Conservation (phyloP, 257 asterid species). For the Solanum etuberosum region DNA sequence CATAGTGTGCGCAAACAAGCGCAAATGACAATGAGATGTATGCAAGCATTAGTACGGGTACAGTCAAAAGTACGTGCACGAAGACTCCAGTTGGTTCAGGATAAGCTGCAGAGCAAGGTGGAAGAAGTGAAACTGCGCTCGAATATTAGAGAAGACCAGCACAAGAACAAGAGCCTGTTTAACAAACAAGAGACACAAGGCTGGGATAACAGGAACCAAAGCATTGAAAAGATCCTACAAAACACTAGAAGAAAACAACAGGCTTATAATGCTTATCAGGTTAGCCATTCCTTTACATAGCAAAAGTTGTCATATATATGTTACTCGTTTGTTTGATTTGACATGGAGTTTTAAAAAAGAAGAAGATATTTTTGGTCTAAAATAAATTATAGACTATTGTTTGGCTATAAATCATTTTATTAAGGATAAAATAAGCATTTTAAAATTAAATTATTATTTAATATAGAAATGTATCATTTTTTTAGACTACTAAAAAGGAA, state of each 20-base stretch:
- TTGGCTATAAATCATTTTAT: too few species aligned
- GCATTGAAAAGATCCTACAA: constrained; percentile 31
- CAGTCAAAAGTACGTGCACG: constrained; percentile 77
- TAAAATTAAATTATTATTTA: too few species aligned
- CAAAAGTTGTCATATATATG: not conserved
- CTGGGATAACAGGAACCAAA: constrained; percentile 34
- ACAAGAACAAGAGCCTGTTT: constrained; percentile 14
- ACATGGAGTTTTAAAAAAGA: too few species aligned
- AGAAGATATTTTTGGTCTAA: too few species aligned
- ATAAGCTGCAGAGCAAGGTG: constrained; percentile 20
- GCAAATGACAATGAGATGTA: constrained; percentile 91
- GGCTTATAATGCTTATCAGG: constrained; percentile 32
- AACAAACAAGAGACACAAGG: constrained; percentile 28
- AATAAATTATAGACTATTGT: too few species aligned
- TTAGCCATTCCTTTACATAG: not conserved
- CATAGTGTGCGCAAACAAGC: constrained; percentile 89
- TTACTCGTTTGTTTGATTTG: too few species aligned
- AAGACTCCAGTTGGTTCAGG: constrained; percentile 49
- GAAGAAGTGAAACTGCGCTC: not conserved
- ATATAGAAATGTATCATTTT: too few species aligned
- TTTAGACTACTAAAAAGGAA: too few species aligned
- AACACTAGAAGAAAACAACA: constrained; percentile 37
- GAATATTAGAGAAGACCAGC: constrained; percentile 7
- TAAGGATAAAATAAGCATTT: too few species aligned
- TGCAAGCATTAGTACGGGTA: constrained; percentile 85